Conservation (phyloP, 2,329 filamentous ascomycete species). For the Aspergillus spinulosporus region DNA sequence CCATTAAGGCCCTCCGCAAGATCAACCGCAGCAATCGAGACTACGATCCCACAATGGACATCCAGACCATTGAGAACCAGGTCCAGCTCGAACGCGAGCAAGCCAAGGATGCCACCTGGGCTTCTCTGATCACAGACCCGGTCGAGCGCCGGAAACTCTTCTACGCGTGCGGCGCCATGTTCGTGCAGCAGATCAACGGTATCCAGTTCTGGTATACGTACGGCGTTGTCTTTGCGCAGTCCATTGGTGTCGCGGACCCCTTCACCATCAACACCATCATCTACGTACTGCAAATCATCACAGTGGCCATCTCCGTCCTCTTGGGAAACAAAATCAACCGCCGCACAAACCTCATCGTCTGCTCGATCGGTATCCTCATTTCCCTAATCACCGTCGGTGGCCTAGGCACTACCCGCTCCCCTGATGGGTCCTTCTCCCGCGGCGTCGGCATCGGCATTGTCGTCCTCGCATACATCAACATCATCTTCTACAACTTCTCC, state of each 20-base stretch:
- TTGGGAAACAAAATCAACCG: slow-evolving; percentile 45
- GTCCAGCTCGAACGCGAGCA: slow-evolving; percentile 26
- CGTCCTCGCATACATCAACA: slow-evolving; percentile 46
- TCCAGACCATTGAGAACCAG: slow-evolving; percentile 26
- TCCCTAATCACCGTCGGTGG: slow-evolving; percentile 47
- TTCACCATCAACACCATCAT: slow-evolving; percentile 47
- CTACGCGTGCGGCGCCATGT: slow-evolving; percentile 47
- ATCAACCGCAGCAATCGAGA: slow-evolving; percentile 34
- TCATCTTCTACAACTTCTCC: slow-evolving; percentile 50
- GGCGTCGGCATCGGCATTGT: slow-evolving; percentile 38
- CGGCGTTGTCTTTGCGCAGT: slow-evolving; percentile 46
- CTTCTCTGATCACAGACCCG: slow-evolving; percentile 44
- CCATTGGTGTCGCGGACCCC: slow-evolving; percentile 45
- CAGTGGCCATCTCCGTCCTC: slow-evolving; percentile 42
- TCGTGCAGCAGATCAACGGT: slow-evolving; percentile 53
- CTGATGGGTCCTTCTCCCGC: slow-evolving; percentile 19
- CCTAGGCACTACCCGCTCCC: slow-evolving; percentile 38
- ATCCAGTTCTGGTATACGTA: slow-evolving; percentile 52
- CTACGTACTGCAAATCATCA: slow-evolving; percentile 47
- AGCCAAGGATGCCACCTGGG: slow-evolving; percentile 40
- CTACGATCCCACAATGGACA: slow-evolving; percentile 33
- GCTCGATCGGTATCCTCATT: slow-evolving; percentile 42
- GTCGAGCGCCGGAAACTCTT: slow-evolving; percentile 51
- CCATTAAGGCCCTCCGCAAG: slow-evolving; percentile 33
- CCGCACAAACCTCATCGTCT: slow-evolving; percentile 42